Base-by-base conservation (phyloP, 2,329 filamentous ascomycete genomes). In the Meredithiella fracta region DNA sequence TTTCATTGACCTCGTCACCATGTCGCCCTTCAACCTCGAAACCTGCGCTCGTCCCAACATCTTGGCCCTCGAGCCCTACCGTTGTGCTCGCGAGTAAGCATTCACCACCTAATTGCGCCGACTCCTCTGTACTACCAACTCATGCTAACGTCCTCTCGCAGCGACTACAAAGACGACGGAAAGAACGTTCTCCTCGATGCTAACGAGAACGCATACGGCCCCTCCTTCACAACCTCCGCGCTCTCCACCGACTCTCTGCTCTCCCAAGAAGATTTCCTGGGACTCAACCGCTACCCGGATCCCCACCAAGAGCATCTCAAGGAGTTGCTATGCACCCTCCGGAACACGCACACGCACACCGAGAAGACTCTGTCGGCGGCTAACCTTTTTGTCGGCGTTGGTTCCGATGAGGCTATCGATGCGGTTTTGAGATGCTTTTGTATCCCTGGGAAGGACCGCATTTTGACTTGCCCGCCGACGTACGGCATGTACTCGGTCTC, bases 401-500 rank as follows among this genome's bases (percentile, higher is more conserved):
- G 92, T 60, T 94, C 86, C 59, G 92, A 98, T 68, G 92, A 98
- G 75, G 91, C 88, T 60, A 95, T 98, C 66, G 92, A 98, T 70
- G 88, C 87, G 4, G 78, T 98, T 42, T 77, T 98, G 59, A 84
- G 92, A 54, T 92, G 86, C 69, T 98, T 98, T 73, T 98, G 92
- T 70, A 73, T 80, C 1, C 92, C 92, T 0, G 87, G 84, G 49
- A 77, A 76, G 61, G 92, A 98, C 70, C 88, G 86, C 66, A 94
- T 98, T 66, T 78, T 98, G 37, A 91, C 88, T 44, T 97, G 91
- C 65, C 92, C 92, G 17, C 92, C 92, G 1, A 98, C 92, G 0
- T 98, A 98, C 68, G 92, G 92, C 70, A 98, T 98, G 92, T 98
- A 98, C 73, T 75, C 80, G 50, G 92, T 98, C 17, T 94, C 87